Percentiles rank a stretch among this genome's conserved stretches.
These are phyloP conservation scores for Globisporangium cystogenes DNA, from an alignment of 352 stramenopile species.

Conservation along the genomic window DNA sequence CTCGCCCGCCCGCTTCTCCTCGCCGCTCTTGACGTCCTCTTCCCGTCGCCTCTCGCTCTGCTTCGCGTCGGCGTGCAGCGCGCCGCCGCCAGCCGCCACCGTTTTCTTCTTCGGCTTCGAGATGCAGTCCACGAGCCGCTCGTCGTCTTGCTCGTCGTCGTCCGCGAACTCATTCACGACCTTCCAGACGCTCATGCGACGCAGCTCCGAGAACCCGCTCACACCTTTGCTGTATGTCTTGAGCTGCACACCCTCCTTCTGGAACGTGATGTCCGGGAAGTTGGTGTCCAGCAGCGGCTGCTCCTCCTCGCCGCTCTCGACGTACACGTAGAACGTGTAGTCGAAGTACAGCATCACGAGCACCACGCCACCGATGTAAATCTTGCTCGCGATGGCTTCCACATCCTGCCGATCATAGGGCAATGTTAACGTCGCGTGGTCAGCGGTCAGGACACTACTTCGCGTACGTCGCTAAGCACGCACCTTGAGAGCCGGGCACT, in stretches of 20 bases:
- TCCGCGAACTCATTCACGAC: slow-evolving; percentile 63
- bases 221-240: slow-evolving; percentile 79
- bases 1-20: slow-evolving; percentile 37
- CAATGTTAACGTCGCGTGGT: too few species aligned
- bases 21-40: slow-evolving; percentile 47
- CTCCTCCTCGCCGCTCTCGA: slow-evolving; percentile 87
- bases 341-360: slow-evolving; percentile 92
- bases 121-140: slow-evolving; percentile 20
- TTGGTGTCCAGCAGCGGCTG: slow-evolving; percentile 90
- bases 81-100: slow-evolving; percentile 5
- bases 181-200: slow-evolving; percentile 77
- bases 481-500: slow-evolving; percentile 58
- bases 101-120: slow-evolving; percentile 10
- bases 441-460: background rate
- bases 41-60: slow-evolving; percentile 46
- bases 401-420: slow-evolving; percentile 60
- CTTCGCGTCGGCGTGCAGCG: slow-evolving; percentile 41
- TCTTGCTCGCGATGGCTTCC: slow-evolving; percentile 93
- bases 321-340: slow-evolving; percentile 89
- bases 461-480: background rate
- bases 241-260: slow-evolving; percentile 81
- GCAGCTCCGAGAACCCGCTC: slow-evolving; percentile 50
- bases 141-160: slow-evolving; percentile 30
- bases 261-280: slow-evolving; percentile 91
- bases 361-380: slow-evolving; percentile 89